Base-by-base conservation (phyloP, 2,329 filamentous ascomycete species). In the Talaromyces rugulosus region DNA sequence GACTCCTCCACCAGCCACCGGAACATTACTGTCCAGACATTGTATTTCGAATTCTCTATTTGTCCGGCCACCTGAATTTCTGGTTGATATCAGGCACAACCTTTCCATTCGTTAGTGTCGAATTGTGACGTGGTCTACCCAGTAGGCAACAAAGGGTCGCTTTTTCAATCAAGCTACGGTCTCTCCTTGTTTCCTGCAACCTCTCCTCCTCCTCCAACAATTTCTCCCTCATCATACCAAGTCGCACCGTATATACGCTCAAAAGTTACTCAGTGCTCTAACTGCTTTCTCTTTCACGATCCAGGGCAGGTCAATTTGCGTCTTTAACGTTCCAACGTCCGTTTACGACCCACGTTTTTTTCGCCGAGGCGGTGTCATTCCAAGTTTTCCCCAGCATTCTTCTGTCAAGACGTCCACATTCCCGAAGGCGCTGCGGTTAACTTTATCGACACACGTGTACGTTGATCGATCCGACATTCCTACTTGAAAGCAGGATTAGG, bases 1-100 rank as follows among this genome's bases (percentile, higher is more conserved):
- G 36, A 51, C 40, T 44, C 55, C 58, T 55, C 50, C 50, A 51
- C 75, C 75, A 77, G 74, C 74, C 75, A 74, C 74, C 74, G 58
- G 62, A 62, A 54, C 58, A 63, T 59, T 59, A 31, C 42, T 58
- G 44, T 58, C 33, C 31, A 51, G 56, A 31, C 27, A n/a, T 33
- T 59, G 33, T 31, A 62, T 44, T 23, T 55, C 58, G 53, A 51
- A 8, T 18, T 44, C 23, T 27, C 56, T 50, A 62, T 58, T 62
- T 56, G 58, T 56, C 64, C 62, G 62, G 52, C 64, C 64, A 61
- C 64, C 50, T 59, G 40, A 62, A 58, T 65, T 64, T 53, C 30
- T 51, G 6, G n/a, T 56, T 56, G n/a, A 28, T 33, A 56, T 56
- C 34, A 53, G 50, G 50, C 50, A 53, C 50, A 53, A 31, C 27